Conservation (phyloP, 768 basidiomycete genomes). For the Galerina sulciceps region DNA sequence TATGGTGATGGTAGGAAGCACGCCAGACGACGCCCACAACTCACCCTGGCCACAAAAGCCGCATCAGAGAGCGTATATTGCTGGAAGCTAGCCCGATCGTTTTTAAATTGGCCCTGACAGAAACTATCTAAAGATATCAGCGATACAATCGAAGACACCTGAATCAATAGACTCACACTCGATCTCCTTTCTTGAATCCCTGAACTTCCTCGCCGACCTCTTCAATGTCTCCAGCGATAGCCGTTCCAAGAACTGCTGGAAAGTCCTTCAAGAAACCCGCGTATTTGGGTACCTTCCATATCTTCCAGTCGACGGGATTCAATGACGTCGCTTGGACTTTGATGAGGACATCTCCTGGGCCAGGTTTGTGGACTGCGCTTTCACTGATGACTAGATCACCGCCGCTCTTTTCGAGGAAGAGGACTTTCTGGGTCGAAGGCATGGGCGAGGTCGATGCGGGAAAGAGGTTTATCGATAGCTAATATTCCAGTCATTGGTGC, state of each 20-base stretch:
- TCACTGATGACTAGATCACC: constrained; percentile 22
- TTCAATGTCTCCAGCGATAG: constrained; percentile 54
- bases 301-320: constrained; percentile 58
- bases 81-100: constrained; percentile 38
- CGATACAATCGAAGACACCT: background rate
- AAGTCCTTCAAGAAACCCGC: constrained; percentile 37
- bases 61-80: constrained; percentile 15
- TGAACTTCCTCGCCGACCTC: constrained; percentile 54
- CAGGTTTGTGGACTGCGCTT: constrained; percentile 29
- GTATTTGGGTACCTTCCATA: constrained; percentile 40
- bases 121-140: constrained; percentile 25
- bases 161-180: constrained; percentile 43
- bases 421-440: constrained; percentile 27
- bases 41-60: constrained; percentile 10
- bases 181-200: constrained; percentile 51
- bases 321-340: constrained; percentile 42
- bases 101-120: constrained; percentile 39
- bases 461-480: too few species aligned
- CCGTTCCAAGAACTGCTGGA: constrained; percentile 50
- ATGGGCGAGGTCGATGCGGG: background rate
- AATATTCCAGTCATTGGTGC: too few species aligned
- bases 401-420: constrained; percentile 20
- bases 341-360: constrained; percentile 44
- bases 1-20: background rate
- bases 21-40: background rate